Percentiles rank a stretch among this genome's conserved stretches.
Conservation (phyloP, 768 basidiomycete genomes). For the Mycena kentingensis region DNA sequence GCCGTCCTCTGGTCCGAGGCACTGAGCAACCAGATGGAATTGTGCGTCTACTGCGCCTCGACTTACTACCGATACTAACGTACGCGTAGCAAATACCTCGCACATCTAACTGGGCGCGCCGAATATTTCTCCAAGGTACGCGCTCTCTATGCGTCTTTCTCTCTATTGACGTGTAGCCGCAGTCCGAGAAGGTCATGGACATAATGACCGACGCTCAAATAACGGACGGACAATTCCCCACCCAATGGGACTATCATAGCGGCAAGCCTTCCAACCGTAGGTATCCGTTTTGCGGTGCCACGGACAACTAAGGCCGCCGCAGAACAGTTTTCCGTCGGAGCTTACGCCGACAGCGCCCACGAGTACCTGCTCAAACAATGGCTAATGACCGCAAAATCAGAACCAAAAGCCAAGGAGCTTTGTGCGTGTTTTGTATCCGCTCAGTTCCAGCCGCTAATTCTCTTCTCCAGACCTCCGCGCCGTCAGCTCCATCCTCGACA, state of each 20-base stretch:
- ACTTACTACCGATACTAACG: slow-evolving; percentile 1
- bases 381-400: slow-evolving; percentile 49
- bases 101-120: slow-evolving; percentile 69
- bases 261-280: slow-evolving; percentile 50
- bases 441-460: background rate
- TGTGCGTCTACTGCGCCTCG: slow-evolving; percentile 29
- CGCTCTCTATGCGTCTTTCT: slow-evolving; percentile 13
- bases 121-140: slow-evolving; percentile 55
- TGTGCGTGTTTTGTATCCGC: slow-evolving; percentile 42
- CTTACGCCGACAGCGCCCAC: slow-evolving; percentile 62
- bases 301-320: too few species aligned
- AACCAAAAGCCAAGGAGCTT: slow-evolving; percentile 48
- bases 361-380: slow-evolving; percentile 72
- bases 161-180: slow-evolving; percentile 37
- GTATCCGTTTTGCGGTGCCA: slow-evolving; percentile 21
- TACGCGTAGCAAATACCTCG: slow-evolving; percentile 67
- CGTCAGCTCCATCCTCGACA: slow-evolving; percentile 54
- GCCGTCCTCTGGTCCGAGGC: slow-evolving; percentile 43
- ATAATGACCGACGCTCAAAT: slow-evolving; percentile 49
- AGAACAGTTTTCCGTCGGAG: slow-evolving; percentile 56
- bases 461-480: slow-evolving; percentile 46
- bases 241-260: slow-evolving; percentile 46
- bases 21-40: slow-evolving; percentile 68
- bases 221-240: slow-evolving; percentile 56
- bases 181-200: slow-evolving; percentile 49